Evolutionary conservation across 1,284 basidiomycete species (phyloP).

Genomic region (Papiliotrema laurentii): DNA sequence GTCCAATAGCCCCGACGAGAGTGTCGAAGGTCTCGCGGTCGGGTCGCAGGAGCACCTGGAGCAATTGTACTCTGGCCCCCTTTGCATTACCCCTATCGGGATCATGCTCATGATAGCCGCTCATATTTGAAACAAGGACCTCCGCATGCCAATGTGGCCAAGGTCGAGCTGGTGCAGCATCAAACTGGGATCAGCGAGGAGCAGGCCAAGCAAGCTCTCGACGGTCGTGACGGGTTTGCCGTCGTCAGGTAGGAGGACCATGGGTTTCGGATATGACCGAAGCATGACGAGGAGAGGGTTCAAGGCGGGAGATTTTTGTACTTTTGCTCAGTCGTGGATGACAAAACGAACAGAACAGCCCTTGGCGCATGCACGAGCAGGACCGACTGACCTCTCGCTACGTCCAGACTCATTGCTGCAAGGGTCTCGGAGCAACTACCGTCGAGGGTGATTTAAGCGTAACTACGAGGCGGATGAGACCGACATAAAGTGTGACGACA

Average conservation of each 20-base stretch:
- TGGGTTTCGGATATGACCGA: neutral
- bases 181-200: conserved; percentile 20
- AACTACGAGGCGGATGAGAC: no score
- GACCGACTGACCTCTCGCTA: no score
- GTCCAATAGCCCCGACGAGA: conserved; percentile 39
- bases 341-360: neutral
- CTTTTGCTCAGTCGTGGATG: no score
- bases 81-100: neutral
- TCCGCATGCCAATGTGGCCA: conserved; percentile 27
- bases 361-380: neutral
- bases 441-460: no score
- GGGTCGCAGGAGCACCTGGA: conserved; percentile 32
- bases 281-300: neutral
- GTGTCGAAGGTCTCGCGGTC: conserved; percentile 42
- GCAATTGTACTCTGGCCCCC: conserved; percentile 29
- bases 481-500: no score
- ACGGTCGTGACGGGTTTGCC: conserved; percentile 15
- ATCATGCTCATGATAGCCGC: conserved; percentile 15
- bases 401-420: no score
- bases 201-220: conserved; percentile 21
- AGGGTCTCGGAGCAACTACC: no score
- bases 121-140: conserved; percentile 32
- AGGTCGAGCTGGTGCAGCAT: conserved; percentile 32
- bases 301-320: neutral
- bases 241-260: conserved; percentile 3